phyloP scores from a whole-genome alignment of 2,329 filamentous ascomycete genomes.

The Cercospora sp. region DNA sequence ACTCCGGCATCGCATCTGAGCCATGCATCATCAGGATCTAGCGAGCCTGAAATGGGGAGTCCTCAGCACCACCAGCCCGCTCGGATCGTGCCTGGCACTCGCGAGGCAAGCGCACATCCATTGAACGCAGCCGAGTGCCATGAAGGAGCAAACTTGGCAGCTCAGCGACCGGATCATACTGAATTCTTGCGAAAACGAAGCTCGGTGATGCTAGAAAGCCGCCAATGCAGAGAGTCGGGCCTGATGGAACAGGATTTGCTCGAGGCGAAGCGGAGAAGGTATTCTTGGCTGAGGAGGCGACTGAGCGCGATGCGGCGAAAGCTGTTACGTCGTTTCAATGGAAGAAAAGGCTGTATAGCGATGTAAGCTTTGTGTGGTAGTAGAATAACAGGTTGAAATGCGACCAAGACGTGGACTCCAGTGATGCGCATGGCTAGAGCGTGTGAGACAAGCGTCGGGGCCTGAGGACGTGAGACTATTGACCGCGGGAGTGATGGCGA shows the following conservation, averaged over 20 bases:
- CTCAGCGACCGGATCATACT: neutral
- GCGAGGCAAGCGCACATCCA: neutral
- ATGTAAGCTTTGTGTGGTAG: neutral
- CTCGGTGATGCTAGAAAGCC: neutral
- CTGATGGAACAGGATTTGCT: constrained; percentile 3
- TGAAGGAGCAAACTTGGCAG: neutral
- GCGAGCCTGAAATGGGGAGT: neutral
- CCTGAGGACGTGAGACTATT: neutral
- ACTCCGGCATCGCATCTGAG: neutral
- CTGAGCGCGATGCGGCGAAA: neutral
- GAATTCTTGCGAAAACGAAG: constrained; percentile 5
- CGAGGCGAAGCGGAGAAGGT: neutral
- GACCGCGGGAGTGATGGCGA: constrained; percentile 1
- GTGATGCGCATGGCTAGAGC: neutral
- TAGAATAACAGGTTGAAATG: neutral
- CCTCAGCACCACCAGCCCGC: neutral
- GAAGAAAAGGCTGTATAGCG: neutral
- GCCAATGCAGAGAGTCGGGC: neutral
- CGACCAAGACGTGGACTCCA: neutral
- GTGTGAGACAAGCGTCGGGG: neutral
- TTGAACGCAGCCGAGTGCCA: neutral
- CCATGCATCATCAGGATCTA: neutral
- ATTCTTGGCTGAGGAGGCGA: neutral
- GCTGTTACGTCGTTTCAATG: neutral
- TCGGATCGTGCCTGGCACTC: neutral